phyloP scores from a whole-genome alignment of 768 basidiomycete genomes.

The Cystobasidium ongulense region DNA sequence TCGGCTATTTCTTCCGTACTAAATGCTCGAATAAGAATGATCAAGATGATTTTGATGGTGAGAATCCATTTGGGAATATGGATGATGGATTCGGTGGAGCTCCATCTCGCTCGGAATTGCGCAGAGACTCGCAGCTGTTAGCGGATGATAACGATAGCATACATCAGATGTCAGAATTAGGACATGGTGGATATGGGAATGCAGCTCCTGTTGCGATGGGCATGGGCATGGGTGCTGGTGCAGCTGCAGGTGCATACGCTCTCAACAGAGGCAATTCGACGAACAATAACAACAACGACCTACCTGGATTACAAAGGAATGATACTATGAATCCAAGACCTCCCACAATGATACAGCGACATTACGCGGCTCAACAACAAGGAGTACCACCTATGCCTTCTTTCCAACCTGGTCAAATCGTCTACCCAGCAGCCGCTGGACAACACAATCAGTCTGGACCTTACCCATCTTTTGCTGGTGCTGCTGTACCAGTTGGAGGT shows the following conservation, averaged over 20 bases:
- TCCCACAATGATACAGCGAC: constrained; percentile 23
- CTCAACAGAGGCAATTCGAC: constrained; percentile 1
- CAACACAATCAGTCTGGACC: constrained; percentile 9
- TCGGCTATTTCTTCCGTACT: constrained; percentile 26
- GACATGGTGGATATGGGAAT: constrained; percentile 9
- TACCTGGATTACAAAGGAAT: constrained; percentile 13
- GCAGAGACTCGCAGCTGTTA: constrained; percentile 2
- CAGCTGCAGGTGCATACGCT: constrained; percentile 14
- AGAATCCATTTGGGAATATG: constrained; percentile 19
- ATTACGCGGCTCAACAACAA: constrained; percentile 10
- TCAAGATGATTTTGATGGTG: constrained; percentile 18
- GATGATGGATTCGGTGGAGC: neutral
- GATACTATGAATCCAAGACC: constrained; percentile 28
- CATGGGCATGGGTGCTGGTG: neutral
- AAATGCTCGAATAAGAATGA: constrained; percentile 27
- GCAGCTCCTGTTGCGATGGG: neutral
- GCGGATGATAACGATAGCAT: constrained; percentile 13
- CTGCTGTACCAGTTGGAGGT: neutral
- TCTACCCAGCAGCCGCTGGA: constrained; percentile 1
- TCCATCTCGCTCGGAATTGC: neutral
- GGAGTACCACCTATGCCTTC: constrained; percentile 15
- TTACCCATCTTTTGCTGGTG: constrained; percentile 2
- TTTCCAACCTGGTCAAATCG: constrained; percentile 33
- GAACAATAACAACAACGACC: neutral
- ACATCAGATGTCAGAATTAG: constrained; percentile 26